Evolutionary conservation across 352 stramenopile genomes (phyloP).

Genomic region (Globisporangium cystogenes): DNA sequence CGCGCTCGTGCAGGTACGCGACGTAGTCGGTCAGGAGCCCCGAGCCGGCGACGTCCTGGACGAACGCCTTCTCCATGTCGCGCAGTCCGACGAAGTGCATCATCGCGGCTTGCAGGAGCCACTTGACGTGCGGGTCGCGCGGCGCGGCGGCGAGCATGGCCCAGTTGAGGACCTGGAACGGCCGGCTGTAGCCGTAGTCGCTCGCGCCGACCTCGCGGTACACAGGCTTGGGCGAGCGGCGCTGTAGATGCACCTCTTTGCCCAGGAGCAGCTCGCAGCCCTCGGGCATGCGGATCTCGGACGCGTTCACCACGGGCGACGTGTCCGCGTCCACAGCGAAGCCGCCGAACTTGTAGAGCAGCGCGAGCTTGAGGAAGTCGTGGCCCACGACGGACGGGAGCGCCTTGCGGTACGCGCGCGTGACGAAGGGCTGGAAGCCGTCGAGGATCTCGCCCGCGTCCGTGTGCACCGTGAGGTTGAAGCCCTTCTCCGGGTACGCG

Average conservation of each 20-base stretch:
- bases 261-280: too few species aligned
- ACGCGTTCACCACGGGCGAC: too few species aligned
- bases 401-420: too few species aligned
- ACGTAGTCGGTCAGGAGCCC: slow-evolving; percentile 16
- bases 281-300: too few species aligned
- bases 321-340: too few species aligned
- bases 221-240: background rate
- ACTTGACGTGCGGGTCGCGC: slow-evolving; percentile 11
- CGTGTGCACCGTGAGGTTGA: slow-evolving; percentile 13
- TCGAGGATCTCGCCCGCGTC: slow-evolving; percentile 10
- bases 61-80: slow-evolving; percentile 12
- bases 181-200: slow-evolving; percentile 9
- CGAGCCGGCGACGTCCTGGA: slow-evolving; percentile 14
- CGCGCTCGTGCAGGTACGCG: slow-evolving; percentile 11
- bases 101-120: slow-evolving; percentile 10
- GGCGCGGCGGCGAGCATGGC: slow-evolving; percentile 9
- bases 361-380: too few species aligned
- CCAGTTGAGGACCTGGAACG: slow-evolving; percentile 18
- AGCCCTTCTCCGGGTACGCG: slow-evolving; percentile 6
- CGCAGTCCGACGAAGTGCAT: slow-evolving; percentile 15
- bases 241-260: too few species aligned
- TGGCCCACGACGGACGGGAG: too few species aligned
- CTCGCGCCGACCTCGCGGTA: slow-evolving; percentile 7
- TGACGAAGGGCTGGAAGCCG: slow-evolving; percentile 10
- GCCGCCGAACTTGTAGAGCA: too few species aligned